These are phyloP conservation scores for Lentinula detonsa DNA, from an alignment of 768 basidiomycete species.

Conservation along the genomic window DNA sequence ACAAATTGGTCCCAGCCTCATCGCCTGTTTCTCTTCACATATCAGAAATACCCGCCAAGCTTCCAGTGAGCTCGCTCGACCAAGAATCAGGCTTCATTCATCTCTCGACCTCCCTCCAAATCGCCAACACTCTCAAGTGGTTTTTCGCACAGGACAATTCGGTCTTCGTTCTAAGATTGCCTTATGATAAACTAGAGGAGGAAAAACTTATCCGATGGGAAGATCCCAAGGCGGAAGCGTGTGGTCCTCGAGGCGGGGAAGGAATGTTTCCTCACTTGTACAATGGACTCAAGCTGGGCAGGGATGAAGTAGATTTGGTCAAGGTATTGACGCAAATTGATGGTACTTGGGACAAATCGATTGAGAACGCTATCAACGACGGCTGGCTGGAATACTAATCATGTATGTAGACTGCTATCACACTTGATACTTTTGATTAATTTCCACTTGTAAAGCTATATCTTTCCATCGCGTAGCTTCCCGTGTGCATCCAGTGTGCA, in stretches of 20 bases:
- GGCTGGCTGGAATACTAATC: conserved; percentile 3
- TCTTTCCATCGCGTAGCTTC: too few relatives aligned
- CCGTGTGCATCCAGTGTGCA: too few relatives aligned
- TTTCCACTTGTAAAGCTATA: too few relatives aligned
- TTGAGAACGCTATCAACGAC: conserved; percentile 9
- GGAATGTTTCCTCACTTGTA: conserved; percentile 52
- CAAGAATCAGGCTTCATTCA: conserved; percentile 44
- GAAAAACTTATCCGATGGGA: conserved; percentile 41
- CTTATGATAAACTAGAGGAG: conserved; percentile 31
- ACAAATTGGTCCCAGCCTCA: conserved; percentile 49
- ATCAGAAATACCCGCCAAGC: conserved; percentile 31
- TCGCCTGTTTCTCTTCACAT: conserved; percentile 15
- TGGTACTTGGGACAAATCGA: conserved; percentile 24
- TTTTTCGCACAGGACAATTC: conserved; percentile 36
- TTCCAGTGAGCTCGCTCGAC: conserved; percentile 49
- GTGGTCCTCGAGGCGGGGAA: conserved; percentile 37
- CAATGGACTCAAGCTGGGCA: conserved; percentile 37
- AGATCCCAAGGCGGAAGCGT: conserved; percentile 31
- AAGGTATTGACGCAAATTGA: conserved; percentile 18
- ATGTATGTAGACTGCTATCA: neutral
- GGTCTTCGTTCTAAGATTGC: conserved; percentile 38
- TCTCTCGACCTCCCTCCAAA: conserved; percentile 46
- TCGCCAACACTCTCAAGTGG: conserved; percentile 36
- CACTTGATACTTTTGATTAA: too few relatives aligned
- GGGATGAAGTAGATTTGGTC: conserved; percentile 38